Base-by-base conservation (phyloP, 2,329 filamentous ascomycete genomes). In the Elsinoe australis region DNA sequence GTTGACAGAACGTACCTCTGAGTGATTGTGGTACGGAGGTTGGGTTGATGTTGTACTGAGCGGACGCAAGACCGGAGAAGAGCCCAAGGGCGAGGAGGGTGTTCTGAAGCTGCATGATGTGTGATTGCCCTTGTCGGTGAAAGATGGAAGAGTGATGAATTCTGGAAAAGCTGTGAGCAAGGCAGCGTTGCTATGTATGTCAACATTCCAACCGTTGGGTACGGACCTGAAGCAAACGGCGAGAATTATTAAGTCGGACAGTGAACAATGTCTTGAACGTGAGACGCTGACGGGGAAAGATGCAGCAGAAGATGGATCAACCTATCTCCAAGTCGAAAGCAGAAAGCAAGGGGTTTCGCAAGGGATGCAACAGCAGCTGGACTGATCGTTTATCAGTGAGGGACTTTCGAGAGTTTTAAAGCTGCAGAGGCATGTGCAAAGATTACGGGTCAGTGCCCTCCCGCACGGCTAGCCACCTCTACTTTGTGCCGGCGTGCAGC, bases 1-100 rank as follows among this genome's bases (percentile, higher is more conserved):
- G 14, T 2, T 19, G 8, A 9, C 39, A n/a, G n/a, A 29, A 63
- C 78, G 50, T 69, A 81, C 78, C 63, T 66, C 76, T 71, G 39
- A 64, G 66, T 38, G 66, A 55, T 28, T 77, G 55, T 2, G 73
- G 59, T 2, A 89, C 83, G 24, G 65, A 74, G 12, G 69, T 56
- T 3, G 85, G 83, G 45, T 84, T 72, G 61, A 89, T 81, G 53
- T 72, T 73, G 73, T 54, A 77, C 66, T 55, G 74, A 62, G 53
- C 82, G 65, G 53, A 74, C 58, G 76, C 77, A 47, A 67, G 56
- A 33, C 39, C 63, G 54, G 79, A 74, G 65, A 81, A 58, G 54
- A 77, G 55, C 58, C 63, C 51, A 44, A 61, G 35, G 54, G 79
- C 73, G 64, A 80, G 58, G 52, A 75, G 56, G 51, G 72, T 67